A percentile compares a stretch with the other conserved stretches of the same genome.
phyloP scores from a whole-genome alignment of 768 basidiomycete species.

The Pilatotrama ljubarskyi region DNA sequence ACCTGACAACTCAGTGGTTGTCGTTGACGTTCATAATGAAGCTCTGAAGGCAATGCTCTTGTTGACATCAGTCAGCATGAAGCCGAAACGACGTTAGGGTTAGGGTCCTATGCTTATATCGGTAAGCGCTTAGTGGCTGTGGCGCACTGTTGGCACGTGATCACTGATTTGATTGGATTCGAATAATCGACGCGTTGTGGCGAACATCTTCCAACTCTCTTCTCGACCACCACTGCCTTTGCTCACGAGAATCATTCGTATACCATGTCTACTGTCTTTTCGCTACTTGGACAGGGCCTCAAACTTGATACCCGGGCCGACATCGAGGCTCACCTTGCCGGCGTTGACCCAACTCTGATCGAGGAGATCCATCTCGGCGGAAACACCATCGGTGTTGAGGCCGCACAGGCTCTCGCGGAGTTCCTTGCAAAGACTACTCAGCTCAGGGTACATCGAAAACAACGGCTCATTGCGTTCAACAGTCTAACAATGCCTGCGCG shows the following conservation, averaged over 20 bases:
- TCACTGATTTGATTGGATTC: constrained; percentile 17
- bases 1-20: not conserved
- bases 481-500: not conserved
- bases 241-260: not conserved
- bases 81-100: not conserved
- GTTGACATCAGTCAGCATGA: not conserved
- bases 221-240: constrained; percentile 9
- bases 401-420: constrained; percentile 79
- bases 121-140: constrained; percentile 3
- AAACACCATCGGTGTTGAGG: constrained; percentile 92
- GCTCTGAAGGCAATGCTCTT: not conserved
- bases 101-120: constrained; percentile 3
- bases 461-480: not conserved
- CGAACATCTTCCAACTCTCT: not conserved
- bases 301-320: constrained; percentile 79
- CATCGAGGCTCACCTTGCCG: constrained; percentile 68
- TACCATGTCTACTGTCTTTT: constrained; percentile 39
- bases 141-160: constrained; percentile 8
- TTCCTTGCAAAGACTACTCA: constrained; percentile 66
- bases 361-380: constrained; percentile 93
- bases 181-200: constrained; percentile 11
- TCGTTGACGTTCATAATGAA: not conserved
- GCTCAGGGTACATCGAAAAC: constrained; percentile 58
- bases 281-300: constrained; percentile 65
- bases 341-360: constrained; percentile 61